Evolutionary conservation across 306 rosid species (phyloP), one percentile per base, ranked within the genome.

Genomic region (Arachis stenosperma): DNA sequence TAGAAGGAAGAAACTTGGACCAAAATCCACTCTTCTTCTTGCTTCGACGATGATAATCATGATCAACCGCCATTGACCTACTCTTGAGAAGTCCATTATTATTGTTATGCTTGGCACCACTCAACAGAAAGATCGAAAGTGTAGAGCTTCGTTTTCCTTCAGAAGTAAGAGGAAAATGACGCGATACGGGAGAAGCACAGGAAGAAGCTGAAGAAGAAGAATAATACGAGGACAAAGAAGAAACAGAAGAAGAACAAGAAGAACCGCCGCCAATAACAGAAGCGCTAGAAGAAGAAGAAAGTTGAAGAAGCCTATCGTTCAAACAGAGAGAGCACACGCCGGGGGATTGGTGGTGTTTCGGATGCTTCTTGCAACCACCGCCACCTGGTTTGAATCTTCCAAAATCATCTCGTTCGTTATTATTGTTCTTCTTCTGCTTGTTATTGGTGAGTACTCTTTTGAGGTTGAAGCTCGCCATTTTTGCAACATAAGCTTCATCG

Each of bases 291-390:
- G 71, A 63, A 22, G 81, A 13, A 0, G 51, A 50, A 0, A 89
- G 50, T 8, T 81, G 84, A n/a, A 75, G 7, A 40, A 93, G 92
- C 42, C 71, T 93, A 14, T 90, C 84, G 7, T 30, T 71, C 69
- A 94, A 78, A 65, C 98, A 94, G 61, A 94, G 64, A 6, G 97
- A 85, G 81, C 98, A 94, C 0, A 94, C 96, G 0, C 99, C 99
- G 0, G 96, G 93, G 0, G 97, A 75, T 69, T 94, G 99, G 12
- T 61, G 65, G 72, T 94, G 97, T 54, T 88, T 91, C 0, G 92
- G 94, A 81, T 94, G 98, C 77, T 85, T 89, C 85, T 81, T 88
- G 86, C 97, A 94, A 0, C 66, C 56, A 5, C 61, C 56, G 3
- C 61, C 73, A 11, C 71, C 53, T 0, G 74, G 22, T 29, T 73